Evolutionary conservation across 768 basidiomycete species (phyloP).

Genomic region (Tephrocybe sp.): DNA sequence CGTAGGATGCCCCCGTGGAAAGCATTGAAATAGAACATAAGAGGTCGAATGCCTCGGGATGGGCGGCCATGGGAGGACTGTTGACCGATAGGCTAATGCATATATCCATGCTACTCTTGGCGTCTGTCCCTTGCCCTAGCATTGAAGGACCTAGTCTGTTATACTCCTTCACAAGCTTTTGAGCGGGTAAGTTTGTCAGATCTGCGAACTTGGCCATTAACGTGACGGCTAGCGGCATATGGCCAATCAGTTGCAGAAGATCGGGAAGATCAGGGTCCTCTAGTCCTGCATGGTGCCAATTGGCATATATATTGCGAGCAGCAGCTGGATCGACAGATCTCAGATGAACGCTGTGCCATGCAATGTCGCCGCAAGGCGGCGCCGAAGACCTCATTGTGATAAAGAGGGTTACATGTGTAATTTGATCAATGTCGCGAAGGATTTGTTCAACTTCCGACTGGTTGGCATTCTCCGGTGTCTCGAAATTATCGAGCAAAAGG

Average conservation of each 20-base stretch:
- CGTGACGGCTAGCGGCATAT: slow-evolving; percentile 33
- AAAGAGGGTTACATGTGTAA: slow-evolving; percentile 27
- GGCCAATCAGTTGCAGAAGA: slow-evolving; percentile 23
- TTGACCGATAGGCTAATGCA: slow-evolving; percentile 15
- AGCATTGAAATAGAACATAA: slow-evolving; percentile 23
- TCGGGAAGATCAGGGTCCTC: slow-evolving; percentile 20
- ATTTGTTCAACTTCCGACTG: slow-evolving; percentile 23
- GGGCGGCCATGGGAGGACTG: slow-evolving; percentile 5
- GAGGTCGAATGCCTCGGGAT: slow-evolving; percentile 10
- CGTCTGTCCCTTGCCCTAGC: slow-evolving; percentile 3
- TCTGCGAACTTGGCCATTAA: slow-evolving; percentile 28
- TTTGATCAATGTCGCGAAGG: slow-evolving; percentile 12
- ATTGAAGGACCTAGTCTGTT: background rate
- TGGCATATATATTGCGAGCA: slow-evolving; percentile 20
- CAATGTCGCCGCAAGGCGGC: slow-evolving; percentile 25
- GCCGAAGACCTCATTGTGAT: slow-evolving; percentile 33
- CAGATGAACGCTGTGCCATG: slow-evolving; percentile 22
- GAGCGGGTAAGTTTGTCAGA: background rate
- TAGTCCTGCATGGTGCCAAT: slow-evolving; percentile 18
- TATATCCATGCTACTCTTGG: slow-evolving; percentile 6
- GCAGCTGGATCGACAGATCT: slow-evolving; percentile 17
- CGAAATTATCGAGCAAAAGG: slow-evolving; percentile 40
- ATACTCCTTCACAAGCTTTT: slow-evolving; percentile 3
- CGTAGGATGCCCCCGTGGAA: slow-evolving; percentile 20
- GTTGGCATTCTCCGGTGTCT: slow-evolving; percentile 34